Conservation (phyloP, 1,284 basidiomycete genomes). For the Sporisorium reilianum region DNA sequence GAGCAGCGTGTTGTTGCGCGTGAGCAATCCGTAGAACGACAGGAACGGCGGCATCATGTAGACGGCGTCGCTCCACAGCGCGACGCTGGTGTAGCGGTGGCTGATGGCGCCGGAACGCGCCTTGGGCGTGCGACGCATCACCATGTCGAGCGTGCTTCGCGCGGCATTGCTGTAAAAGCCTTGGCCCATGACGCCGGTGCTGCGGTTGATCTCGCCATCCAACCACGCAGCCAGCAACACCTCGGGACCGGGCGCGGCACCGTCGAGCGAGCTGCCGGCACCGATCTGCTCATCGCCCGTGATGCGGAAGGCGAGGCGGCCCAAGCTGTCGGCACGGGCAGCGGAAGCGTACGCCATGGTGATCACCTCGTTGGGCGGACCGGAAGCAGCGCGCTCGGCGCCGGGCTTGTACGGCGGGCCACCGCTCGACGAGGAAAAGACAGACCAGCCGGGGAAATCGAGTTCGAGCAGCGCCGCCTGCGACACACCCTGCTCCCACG, state of each 20-base stretch:
- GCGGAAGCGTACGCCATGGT: conserved; percentile 58
- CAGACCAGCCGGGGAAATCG: conserved; percentile 53
- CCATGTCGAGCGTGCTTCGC: conserved; percentile 78
- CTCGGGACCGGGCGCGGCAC: conserved; percentile 58
- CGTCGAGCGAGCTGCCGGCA: conserved; percentile 60
- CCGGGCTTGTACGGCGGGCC: conserved; percentile 54
- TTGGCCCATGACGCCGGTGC: conserved; percentile 22
- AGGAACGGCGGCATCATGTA: conserved; percentile 94
- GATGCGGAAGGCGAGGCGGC: conserved; percentile 58
- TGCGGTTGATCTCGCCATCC: conserved; percentile 53
- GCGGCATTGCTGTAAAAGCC: conserved; percentile 77
- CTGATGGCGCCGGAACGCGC: conserved; percentile 69
- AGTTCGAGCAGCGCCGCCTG: conserved; percentile 65
- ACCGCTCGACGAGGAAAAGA: conserved; percentile 48
- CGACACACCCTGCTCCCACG: conserved; percentile 66
- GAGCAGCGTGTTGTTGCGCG: conserved; percentile 78
- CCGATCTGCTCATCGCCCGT: conserved; percentile 60
- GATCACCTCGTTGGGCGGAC: conserved; percentile 49
- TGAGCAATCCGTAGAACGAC: conserved; percentile 84
- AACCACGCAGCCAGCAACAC: conserved; percentile 62
- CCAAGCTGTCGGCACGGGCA: conserved; percentile 52
- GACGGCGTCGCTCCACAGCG: conserved; percentile 71
- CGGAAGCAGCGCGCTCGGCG: conserved; percentile 8
- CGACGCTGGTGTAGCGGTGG: conserved; percentile 54
- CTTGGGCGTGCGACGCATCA: conserved; percentile 76